Evolutionary conservation across 2,329 filamentous ascomycete species (phyloP).

Genomic region (Colletotrichum godetiae): DNA sequence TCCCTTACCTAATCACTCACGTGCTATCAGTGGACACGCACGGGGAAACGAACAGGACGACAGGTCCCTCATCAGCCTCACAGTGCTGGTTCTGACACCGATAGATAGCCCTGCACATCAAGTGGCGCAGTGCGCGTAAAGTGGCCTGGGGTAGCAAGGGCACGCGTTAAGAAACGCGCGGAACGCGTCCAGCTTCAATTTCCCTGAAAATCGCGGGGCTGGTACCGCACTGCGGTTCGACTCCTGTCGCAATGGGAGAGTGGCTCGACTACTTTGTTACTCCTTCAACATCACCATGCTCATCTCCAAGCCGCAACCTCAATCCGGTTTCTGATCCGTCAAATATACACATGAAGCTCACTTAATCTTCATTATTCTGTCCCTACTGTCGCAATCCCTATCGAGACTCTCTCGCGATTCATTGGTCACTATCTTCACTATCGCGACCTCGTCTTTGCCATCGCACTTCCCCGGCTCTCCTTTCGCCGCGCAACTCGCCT

Average conservation of each 20-base stretch:
- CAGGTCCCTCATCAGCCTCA: not conserved
- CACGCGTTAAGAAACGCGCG: constrained; percentile 1
- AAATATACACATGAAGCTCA: not conserved
- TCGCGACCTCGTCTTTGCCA: not conserved
- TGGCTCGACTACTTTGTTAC: not conserved
- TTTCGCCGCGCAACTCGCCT: not conserved
- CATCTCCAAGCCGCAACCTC: not conserved
- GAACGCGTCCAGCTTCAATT: not conserved
- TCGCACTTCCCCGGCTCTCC: not conserved
- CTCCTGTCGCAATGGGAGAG: not conserved
- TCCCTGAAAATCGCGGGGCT: constrained; percentile 7
- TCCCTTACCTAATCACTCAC: too few species aligned
- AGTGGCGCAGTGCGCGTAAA: not conserved
- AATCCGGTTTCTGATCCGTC: not conserved
- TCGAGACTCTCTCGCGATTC: not conserved
- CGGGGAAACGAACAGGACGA: not conserved
- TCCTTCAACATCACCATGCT: not conserved
- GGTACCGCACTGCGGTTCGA: not conserved
- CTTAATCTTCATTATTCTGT: not conserved
- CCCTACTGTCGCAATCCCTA: not conserved
- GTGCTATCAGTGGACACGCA: too few species aligned
- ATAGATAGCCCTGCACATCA: not conserved
- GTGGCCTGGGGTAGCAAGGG: not conserved
- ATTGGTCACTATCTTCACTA: not conserved
- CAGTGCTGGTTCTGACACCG: not conserved